A percentile compares a stretch with the other conserved stretches of the same genome.
Conservation (phyloP, 1,284 basidiomycete species). For the Sporisorium exsertum region DNA sequence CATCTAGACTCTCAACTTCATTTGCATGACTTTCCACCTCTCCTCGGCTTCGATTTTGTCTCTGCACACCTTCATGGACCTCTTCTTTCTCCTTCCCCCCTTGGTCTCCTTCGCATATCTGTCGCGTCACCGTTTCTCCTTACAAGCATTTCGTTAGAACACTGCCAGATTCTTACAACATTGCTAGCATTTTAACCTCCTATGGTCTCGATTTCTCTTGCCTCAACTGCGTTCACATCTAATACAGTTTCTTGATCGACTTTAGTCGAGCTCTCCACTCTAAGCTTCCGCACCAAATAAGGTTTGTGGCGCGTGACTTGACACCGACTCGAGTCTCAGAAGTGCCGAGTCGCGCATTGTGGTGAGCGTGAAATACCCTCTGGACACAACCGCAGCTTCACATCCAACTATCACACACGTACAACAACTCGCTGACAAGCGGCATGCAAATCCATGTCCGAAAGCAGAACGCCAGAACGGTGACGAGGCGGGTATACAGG, state of each 20-base stretch:
- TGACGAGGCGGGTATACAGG: not conserved
- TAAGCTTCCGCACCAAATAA: no score
- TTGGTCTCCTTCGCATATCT: not conserved
- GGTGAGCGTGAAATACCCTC: no score
- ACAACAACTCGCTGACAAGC: no score
- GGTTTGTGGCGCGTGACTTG: no score
- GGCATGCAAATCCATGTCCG: not conserved
- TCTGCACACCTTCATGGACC: not conserved
- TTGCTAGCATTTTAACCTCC: not conserved
- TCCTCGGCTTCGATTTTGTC: no score
- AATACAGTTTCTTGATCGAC: not conserved
- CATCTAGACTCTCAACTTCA: not conserved
- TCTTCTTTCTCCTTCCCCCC: not conserved
- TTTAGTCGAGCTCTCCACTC: constrained; percentile 1
- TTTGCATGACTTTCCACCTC: not conserved
- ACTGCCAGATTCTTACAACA: not conserved
- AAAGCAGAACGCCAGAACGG: no score
- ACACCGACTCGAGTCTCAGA: no score
- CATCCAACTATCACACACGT: no score
- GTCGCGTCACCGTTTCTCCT: not conserved
- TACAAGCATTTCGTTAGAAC: not conserved
- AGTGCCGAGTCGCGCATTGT: no score
- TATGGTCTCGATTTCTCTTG: not conserved
- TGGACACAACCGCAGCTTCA: no score
- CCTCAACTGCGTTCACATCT: not conserved